These are phyloP conservation scores for Blakeslea trispora DNA, from an alignment of 371 early-diverging fungal genomes.

Conservation along the genomic window DNA sequence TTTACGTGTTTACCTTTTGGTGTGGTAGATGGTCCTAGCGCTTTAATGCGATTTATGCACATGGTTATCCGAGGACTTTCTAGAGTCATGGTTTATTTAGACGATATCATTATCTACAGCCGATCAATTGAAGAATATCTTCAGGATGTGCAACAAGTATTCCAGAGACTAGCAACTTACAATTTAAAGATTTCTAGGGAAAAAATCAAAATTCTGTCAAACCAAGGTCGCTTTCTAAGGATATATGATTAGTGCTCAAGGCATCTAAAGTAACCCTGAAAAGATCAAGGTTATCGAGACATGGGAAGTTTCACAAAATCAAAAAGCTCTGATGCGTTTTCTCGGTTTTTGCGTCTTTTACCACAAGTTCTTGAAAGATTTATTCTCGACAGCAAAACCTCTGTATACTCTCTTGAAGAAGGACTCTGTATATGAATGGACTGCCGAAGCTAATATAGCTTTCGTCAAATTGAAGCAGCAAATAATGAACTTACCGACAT, in stretches of 20 bases:
- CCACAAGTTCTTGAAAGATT: conserved; percentile 21
- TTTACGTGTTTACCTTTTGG: conserved; percentile 52
- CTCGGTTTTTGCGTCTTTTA: conserved; percentile 32
- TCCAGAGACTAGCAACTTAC: conserved; percentile 28
- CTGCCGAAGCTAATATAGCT: conserved; percentile 2
- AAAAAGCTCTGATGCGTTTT: conserved; percentile 25
- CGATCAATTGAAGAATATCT: conserved; percentile 39
- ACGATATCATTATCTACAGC: conserved; percentile 57
- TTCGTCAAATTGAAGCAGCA: conserved; percentile 23
- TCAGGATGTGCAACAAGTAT: conserved; percentile 28
- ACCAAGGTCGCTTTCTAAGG: conserved; percentile 42
- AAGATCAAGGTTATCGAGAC: conserved; percentile 31
- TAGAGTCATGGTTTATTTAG: conserved; percentile 40
- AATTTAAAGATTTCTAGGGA: conserved; percentile 30
- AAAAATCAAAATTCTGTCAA: conserved; percentile 50
- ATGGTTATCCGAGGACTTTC: conserved; percentile 24
- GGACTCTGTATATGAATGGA: conserved; percentile 5
- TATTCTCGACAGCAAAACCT: conserved; percentile 18
- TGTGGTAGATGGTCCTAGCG: conserved; percentile 40
- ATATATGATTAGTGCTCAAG: conserved; percentile 29
- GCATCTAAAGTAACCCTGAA: conserved; percentile 27
- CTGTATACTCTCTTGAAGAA: conserved; percentile 6
- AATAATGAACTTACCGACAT: not conserved
- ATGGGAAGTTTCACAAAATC: conserved; percentile 35
- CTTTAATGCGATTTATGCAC: conserved; percentile 44